phyloP scores from a whole-genome alignment of 2,329 filamentous ascomycete species.

The Aspergillus unguis region DNA sequence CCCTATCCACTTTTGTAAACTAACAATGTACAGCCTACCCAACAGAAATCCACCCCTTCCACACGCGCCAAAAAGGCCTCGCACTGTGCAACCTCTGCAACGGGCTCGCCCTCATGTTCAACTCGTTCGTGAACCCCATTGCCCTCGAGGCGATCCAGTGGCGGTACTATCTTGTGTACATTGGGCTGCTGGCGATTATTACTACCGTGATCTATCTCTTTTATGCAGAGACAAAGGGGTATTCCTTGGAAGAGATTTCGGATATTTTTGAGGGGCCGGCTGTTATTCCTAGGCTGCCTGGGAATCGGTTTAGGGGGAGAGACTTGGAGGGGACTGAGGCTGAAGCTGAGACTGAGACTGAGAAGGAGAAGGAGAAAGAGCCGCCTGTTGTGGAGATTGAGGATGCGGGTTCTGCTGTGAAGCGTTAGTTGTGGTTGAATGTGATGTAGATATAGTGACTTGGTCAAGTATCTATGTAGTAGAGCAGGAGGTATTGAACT shows the following conservation, averaged over 20 bases:
- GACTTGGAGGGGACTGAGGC: too few relatives aligned
- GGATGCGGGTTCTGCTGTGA: too few relatives aligned
- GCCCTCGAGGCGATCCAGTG: slow-evolving; percentile 33
- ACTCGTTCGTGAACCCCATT: slow-evolving; percentile 33
- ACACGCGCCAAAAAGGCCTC: slow-evolving; percentile 43
- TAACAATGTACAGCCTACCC: too few relatives aligned
- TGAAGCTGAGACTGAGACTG: too few relatives aligned
- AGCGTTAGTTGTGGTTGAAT: too few relatives aligned
- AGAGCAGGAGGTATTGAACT: too few relatives aligned
- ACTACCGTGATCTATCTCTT: slow-evolving; percentile 21
- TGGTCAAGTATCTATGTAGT: too few relatives aligned
- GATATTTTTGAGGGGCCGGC: slow-evolving; percentile 26
- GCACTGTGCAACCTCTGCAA: slow-evolving; percentile 24
- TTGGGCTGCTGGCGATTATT: slow-evolving; percentile 26
- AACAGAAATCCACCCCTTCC: slow-evolving; percentile 54
- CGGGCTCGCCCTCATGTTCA: slow-evolving; percentile 23
- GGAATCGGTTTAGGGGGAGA: too few relatives aligned
- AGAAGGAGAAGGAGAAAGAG: too few relatives aligned
- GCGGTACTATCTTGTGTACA: slow-evolving; percentile 37
- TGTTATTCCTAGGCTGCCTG: slow-evolving; percentile 7
- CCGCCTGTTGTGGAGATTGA: too few relatives aligned
- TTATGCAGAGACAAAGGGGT: slow-evolving; percentile 30
- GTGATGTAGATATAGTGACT: too few relatives aligned
- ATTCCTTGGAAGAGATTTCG: slow-evolving; percentile 29
- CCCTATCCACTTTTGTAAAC: too few relatives aligned